Evolutionary conservation across 495 filamentous ascomycete species (phyloP).

Genomic region (Xeromyces bisporus): DNA sequence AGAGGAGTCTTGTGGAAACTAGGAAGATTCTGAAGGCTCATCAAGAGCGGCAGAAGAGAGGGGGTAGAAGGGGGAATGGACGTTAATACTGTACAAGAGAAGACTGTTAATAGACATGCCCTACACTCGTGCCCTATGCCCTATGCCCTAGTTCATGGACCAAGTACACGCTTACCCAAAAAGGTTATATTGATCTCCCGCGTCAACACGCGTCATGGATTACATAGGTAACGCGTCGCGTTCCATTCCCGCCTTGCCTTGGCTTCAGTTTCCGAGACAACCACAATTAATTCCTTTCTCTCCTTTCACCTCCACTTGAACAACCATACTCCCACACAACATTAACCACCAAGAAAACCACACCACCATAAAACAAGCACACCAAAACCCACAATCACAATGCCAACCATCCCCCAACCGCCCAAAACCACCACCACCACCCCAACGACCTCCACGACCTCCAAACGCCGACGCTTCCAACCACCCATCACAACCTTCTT

Average conservation of each 20-base stretch:
- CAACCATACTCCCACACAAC: no score
- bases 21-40: constrained; percentile 64
- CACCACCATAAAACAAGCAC: no score
- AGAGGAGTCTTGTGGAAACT: constrained; percentile 75
- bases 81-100: no score
- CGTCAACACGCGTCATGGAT: neutral
- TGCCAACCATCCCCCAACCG: constrained; percentile 4
- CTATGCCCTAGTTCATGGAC: neutral
- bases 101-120: no score
- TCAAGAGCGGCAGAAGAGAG: constrained; percentile 65
- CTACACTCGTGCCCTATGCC: neutral
- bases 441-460: constrained; percentile 10
- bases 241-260: neutral
- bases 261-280: no score
- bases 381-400: constrained; percentile 3
- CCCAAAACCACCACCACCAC: no score
- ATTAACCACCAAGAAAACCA: no score
- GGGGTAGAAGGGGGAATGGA: constrained; percentile 62
- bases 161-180: neutral
- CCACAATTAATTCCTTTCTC: neutral
- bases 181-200: neutral
- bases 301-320: neutral
- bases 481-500: constrained; percentile 31
- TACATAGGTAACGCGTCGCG: constrained; percentile 3
- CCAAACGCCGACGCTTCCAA: constrained; percentile 32